Evolutionary conservation across 2,329 filamentous ascomycete species (phyloP).

Genomic region (Cladosporium sp.): DNA sequence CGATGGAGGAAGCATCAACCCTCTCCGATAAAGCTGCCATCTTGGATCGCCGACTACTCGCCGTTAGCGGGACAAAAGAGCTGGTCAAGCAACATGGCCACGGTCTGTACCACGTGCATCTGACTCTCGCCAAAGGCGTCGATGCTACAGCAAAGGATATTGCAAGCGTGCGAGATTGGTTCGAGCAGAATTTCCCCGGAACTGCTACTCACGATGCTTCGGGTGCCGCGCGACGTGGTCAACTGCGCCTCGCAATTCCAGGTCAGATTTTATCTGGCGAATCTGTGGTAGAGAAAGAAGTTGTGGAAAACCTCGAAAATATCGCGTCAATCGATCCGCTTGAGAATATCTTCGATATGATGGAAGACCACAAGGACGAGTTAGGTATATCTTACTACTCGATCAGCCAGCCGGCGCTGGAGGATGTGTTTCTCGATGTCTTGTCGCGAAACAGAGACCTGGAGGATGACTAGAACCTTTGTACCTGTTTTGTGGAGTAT

Average conservation of each 20-base stretch:
- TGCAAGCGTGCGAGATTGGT: constrained; percentile 60
- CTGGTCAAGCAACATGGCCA: constrained; percentile 67
- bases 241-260: constrained; percentile 70
- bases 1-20: constrained; percentile 89
- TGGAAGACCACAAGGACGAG: constrained; percentile 65
- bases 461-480: constrained; percentile 50
- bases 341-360: constrained; percentile 55
- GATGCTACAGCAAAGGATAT: constrained; percentile 66
- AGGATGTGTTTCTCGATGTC: constrained; percentile 82
- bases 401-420: constrained; percentile 75
- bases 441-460: constrained; percentile 71
- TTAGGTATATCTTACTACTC: constrained; percentile 78
- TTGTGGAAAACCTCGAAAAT: constrained; percentile 4
- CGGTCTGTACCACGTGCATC: constrained; percentile 65
- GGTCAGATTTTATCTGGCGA: constrained; percentile 11
- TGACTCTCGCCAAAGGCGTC: constrained; percentile 69
- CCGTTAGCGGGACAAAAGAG: constrained; percentile 67
- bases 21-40: constrained; percentile 78
- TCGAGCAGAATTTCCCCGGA: constrained; percentile 54
- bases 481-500: too few relatives aligned
- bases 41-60: constrained; percentile 75
- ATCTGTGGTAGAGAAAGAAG: not conserved
- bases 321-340: constrained; percentile 24
- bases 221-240: constrained; percentile 54
- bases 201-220: constrained; percentile 67